Percentiles rank a stretch among this genome's conserved stretches.
Conservation (phyloP, 2,329 filamentous ascomycete species). For the Pestalotiopsis sp. region DNA sequence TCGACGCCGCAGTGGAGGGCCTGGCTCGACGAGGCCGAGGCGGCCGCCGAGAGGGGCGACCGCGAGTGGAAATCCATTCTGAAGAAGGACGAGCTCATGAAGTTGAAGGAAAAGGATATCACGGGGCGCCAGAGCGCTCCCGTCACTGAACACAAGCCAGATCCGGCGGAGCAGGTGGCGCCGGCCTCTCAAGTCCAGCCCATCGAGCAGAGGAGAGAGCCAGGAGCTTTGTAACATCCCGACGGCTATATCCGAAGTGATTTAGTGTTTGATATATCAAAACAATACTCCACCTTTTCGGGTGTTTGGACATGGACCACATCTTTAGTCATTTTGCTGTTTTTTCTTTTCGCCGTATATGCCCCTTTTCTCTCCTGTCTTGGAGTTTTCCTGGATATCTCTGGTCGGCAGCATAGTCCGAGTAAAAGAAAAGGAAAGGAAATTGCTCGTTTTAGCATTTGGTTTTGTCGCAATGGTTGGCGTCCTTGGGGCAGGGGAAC, state of each 20-base stretch:
- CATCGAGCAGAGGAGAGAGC: constrained; percentile 1
- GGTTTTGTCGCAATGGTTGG: no score
- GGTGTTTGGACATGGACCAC: no score
- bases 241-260: neutral
- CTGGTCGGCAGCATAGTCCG: neutral
- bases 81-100: constrained; percentile 53
- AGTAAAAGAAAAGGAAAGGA: neutral
- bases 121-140: neutral
- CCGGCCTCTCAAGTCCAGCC: constrained; percentile 7
- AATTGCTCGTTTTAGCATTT: neutral
- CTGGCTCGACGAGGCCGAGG: constrained; percentile 55
- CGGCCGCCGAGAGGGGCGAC: constrained; percentile 35
- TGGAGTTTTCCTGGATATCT: neutral
- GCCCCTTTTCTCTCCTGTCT: neutral
- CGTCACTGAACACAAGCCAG: neutral
- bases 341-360: neutral
- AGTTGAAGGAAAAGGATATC: constrained; percentile 25
- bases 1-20: constrained; percentile 53
- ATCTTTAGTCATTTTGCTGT: neutral
- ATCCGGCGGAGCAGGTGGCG: constrained; percentile 9
- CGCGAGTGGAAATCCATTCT: constrained; percentile 49
- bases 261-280: no score
- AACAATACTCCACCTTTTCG: no score
- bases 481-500: no score
- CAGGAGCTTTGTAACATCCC: neutral